Conservation (phyloP, 345 rosid species). For the Gynandropsis gynandra region DNA sequence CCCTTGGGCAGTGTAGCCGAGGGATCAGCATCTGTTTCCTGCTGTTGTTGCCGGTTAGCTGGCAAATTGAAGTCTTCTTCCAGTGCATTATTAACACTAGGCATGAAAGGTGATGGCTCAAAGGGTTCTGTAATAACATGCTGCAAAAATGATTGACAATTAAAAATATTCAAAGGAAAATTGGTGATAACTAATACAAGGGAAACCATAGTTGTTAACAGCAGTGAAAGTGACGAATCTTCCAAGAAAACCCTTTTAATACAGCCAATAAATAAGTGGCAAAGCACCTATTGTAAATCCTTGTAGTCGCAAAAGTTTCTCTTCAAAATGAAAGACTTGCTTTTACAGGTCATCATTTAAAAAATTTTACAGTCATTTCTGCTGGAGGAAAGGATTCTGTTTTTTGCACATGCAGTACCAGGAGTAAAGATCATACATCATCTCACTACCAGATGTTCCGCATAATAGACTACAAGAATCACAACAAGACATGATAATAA, state of each 20-base stretch:
- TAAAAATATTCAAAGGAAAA: conserved; percentile 1
- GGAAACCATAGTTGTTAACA: not conserved
- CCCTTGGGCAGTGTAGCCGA: conserved; percentile 34
- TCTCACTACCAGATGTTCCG: not conserved
- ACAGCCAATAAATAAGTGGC: not conserved
- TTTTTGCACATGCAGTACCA: no score
- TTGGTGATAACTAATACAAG: not conserved
- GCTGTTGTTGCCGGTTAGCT: conserved; percentile 40
- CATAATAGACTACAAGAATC: not conserved
- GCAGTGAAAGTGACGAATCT: conserved; percentile 1
- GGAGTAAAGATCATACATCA: not conserved
- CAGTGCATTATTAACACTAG: conserved; percentile 53
- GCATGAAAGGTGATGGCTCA: conserved; percentile 85
- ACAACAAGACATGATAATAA: not conserved
- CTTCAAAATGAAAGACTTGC: not conserved
- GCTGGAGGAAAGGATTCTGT: not conserved
- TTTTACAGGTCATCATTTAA: conserved; percentile 5
- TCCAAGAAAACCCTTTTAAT: not conserved
- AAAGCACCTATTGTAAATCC: conserved; percentile 1
- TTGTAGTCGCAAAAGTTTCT: conserved; percentile 12
- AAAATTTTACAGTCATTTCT: not conserved
- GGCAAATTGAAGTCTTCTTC: conserved; percentile 56
- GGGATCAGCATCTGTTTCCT: conserved; percentile 48
- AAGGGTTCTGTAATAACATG: conserved; percentile 86
- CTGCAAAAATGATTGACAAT: conserved; percentile 43